Conservation (phyloP, 352 stramenopile species). For the Phytophthora uliginosa region DNA sequence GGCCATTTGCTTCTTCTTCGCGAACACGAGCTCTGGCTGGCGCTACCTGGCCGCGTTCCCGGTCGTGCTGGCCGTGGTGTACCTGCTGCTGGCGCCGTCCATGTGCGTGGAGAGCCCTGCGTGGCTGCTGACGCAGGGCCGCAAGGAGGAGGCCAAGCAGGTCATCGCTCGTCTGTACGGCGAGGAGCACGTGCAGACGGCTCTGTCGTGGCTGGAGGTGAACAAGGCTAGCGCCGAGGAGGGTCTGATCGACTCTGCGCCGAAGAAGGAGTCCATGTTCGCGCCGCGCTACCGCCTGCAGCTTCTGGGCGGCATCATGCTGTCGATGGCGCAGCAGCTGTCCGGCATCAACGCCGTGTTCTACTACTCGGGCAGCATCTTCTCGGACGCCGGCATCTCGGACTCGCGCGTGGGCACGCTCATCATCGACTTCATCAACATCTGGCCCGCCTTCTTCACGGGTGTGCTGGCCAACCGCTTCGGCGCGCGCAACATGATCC, state of each 20-base stretch:
- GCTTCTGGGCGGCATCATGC: slow-evolving; percentile 62
- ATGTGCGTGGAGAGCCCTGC: slow-evolving; percentile 44
- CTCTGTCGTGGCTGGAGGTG: slow-evolving; percentile 37
- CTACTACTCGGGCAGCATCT: slow-evolving; percentile 11
- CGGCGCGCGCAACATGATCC: slow-evolving; percentile 63
- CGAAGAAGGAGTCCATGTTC: slow-evolving; percentile 51
- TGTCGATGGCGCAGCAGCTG: slow-evolving; percentile 37
- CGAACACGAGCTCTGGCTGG: no score
- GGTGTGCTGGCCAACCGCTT: slow-evolving; percentile 44
- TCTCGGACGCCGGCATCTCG: slow-evolving; percentile 37
- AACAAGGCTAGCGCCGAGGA: slow-evolving; percentile 25
- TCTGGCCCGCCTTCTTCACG: slow-evolving; percentile 36
- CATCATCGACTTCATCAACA: slow-evolving; percentile 43
- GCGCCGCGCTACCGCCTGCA: slow-evolving; percentile 46
- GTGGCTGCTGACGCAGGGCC: slow-evolving; percentile 49
- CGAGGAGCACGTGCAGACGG: slow-evolving; percentile 38
- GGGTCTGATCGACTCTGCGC: slow-evolving; percentile 7
- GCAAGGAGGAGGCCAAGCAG: slow-evolving; percentile 40
- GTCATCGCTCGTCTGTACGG: slow-evolving; percentile 41
- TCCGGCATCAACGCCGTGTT: no score
- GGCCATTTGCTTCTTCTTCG: no score
- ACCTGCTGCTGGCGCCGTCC: slow-evolving; percentile 26
- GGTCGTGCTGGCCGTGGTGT: slow-evolving; percentile 23
- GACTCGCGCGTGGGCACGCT: slow-evolving; percentile 36
- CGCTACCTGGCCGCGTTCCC: no score